Percentiles rank a stretch among this genome's conserved stretches.
Evolutionary conservation across 768 basidiomycete genomes (phyloP).

Genomic region (Boletus subparvulus): DNA sequence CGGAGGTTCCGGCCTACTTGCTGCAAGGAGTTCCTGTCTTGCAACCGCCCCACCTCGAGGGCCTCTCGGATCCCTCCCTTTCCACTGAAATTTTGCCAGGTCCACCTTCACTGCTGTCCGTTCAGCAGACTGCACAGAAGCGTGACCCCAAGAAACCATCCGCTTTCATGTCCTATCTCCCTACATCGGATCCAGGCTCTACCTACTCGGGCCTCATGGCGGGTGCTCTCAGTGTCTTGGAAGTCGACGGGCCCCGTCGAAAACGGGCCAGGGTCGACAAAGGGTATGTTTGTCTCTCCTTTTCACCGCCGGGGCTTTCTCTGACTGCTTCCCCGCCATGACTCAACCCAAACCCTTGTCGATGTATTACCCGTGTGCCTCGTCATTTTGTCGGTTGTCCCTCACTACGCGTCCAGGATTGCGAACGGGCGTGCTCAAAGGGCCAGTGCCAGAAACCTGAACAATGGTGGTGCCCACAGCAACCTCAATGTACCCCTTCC

Average conservation of each 20-base stretch:
- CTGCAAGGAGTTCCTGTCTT: slow-evolving; percentile 68
- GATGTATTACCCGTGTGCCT: slow-evolving; percentile 14
- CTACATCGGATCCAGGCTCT: slow-evolving; percentile 81
- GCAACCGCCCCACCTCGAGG: slow-evolving; percentile 80
- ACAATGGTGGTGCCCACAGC: slow-evolving; percentile 41
- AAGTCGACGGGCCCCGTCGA: slow-evolving; percentile 62
- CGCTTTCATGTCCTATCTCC: slow-evolving; percentile 73
- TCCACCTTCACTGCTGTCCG: slow-evolving; percentile 71
- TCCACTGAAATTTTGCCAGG: slow-evolving; percentile 91
- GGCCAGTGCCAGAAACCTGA: slow-evolving; percentile 66
- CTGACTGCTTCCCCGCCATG: slow-evolving; percentile 22
- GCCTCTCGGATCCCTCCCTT: slow-evolving; percentile 63
- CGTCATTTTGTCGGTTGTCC: slow-evolving; percentile 12
- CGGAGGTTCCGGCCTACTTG: slow-evolving; percentile 67
- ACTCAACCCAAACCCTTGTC: slow-evolving; percentile 31
- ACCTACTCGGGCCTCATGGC: slow-evolving; percentile 80
- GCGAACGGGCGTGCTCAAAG: slow-evolving; percentile 69
- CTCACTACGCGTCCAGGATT: slow-evolving; percentile 39
- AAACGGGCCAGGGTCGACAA: slow-evolving; percentile 75
- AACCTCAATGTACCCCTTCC: slow-evolving; percentile 25
- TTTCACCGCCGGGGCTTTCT: slow-evolving; percentile 22
- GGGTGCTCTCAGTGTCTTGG: slow-evolving; percentile 55
- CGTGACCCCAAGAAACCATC: slow-evolving; percentile 79
- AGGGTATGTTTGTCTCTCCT: slow-evolving; percentile 51
- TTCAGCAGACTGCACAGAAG: slow-evolving; percentile 69